Evolutionary conservation across 2,329 filamentous ascomycete genomes (phyloP).

Genomic region (Pestalotiopsis sp.): DNA sequence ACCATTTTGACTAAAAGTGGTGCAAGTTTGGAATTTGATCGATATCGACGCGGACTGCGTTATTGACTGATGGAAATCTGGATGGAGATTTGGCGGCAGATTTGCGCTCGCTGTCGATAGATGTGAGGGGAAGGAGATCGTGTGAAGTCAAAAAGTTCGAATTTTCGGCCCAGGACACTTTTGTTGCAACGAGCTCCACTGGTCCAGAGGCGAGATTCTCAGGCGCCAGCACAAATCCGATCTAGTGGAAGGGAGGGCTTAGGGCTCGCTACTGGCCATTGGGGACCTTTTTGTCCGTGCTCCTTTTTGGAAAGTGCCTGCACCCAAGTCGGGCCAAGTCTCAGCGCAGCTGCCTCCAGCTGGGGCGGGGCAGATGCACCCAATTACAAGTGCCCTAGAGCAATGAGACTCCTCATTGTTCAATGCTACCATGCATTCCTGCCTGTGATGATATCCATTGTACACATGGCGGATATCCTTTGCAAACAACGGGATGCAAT

Average conservation of each 20-base stretch:
- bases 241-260: conserved; percentile 13
- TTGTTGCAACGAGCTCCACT: conserved; percentile 11
- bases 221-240: not conserved
- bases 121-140: conserved; percentile 42
- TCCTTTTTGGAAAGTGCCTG: not conserved
- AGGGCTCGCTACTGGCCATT: conserved; percentile 10
- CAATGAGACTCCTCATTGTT: not conserved
- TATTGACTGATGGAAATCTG: conserved; percentile 54
- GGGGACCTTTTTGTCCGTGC: conserved; percentile 7
- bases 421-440: not conserved
- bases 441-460: not conserved
- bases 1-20: conserved; percentile 68
- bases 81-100: conserved; percentile 43
- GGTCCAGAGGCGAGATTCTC: conserved; percentile 5
- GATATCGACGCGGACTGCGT: conserved; percentile 46
- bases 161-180: conserved; percentile 25
- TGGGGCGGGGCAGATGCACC: not conserved
- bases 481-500: not conserved
- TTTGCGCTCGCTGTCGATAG: conserved; percentile 46
- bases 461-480: not conserved
- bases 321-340: not conserved
- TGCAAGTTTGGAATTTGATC: conserved; percentile 36
- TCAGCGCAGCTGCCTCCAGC: not conserved
- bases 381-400: not conserved
- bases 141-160: conserved; percentile 44